These are phyloP conservation scores for Penstemon davidsonii DNA, from an alignment of 257 asterid species.

Conservation along the genomic window DNA sequence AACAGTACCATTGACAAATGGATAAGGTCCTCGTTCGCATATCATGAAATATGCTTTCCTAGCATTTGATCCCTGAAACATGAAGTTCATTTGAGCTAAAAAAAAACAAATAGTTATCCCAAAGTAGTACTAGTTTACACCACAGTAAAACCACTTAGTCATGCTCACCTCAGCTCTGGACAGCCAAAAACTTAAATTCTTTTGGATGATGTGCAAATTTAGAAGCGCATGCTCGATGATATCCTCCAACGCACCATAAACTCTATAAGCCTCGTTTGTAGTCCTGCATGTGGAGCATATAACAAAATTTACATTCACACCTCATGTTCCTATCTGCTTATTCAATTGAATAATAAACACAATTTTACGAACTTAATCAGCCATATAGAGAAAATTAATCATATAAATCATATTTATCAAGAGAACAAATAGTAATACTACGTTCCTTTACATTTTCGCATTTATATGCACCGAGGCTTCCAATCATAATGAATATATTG, in stretches of 20 bases:
- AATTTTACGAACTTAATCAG: not conserved
- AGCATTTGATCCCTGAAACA: conserved; percentile 71
- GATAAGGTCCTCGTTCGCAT: conserved; percentile 86
- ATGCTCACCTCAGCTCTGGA: conserved; percentile 79
- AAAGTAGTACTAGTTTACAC: conserved; percentile 23
- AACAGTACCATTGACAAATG: conserved; percentile 72
- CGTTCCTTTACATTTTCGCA: not conserved
- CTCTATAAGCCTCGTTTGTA: conserved; percentile 46
- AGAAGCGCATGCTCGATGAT: conserved; percentile 60
- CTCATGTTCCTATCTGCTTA: not conserved
- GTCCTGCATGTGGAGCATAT: conserved; percentile 49
- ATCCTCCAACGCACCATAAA: conserved; percentile 71
- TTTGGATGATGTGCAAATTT: conserved; percentile 78
- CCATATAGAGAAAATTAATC: conserved; percentile 4
- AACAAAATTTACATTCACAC: conserved; percentile 22
- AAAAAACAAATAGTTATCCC: not conserved
- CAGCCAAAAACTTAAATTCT: conserved; percentile 82
- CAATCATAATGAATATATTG: no score
- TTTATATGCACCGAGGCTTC: no score
- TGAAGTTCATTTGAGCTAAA: conserved; percentile 19
- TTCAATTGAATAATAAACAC: conserved; percentile 14
- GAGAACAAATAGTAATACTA: not conserved
- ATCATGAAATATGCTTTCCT: conserved; percentile 86
- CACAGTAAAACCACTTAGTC: conserved; percentile 19
- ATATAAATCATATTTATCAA: not conserved